These are phyloP conservation scores for Primulina tabacum DNA, from an alignment of 257 asterid genomes.

Conservation along the genomic window DNA sequence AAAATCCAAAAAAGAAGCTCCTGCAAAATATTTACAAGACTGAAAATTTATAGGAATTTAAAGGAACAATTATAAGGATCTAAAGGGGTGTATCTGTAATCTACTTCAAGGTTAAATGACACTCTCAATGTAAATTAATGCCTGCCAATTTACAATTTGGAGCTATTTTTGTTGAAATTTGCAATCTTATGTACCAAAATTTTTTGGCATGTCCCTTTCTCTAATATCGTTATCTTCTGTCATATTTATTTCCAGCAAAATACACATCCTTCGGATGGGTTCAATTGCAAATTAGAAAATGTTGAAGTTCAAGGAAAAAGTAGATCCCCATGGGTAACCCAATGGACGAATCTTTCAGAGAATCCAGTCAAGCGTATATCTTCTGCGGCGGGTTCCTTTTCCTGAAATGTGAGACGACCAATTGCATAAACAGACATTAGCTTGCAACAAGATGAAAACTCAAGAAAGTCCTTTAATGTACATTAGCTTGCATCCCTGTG, in stretches of 20 bases:
- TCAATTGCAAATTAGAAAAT: conserved; percentile 22
- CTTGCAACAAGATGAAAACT: neutral
- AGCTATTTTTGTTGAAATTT: conserved; percentile 9
- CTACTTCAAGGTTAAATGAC: conserved; percentile 11
- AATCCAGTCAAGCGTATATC: conserved; percentile 37
- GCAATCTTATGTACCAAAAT: conserved; percentile 41
- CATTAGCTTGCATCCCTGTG: neutral
- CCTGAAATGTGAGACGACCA: conserved; percentile 28
- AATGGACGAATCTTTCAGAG: conserved; percentile 59
- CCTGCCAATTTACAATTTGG: conserved; percentile 46
- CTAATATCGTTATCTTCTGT: conserved; percentile 22
- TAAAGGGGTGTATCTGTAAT: conserved; percentile 16
- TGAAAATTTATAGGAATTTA: conserved; percentile 1
- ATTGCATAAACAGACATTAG: neutral
- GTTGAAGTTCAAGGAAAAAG: conserved; percentile 43
- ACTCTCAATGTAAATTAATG: conserved; percentile 25
- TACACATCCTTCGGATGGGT: conserved; percentile 69
- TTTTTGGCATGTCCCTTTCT: conserved; percentile 21
- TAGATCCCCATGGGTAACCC: conserved; percentile 62
- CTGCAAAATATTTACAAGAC: conserved; percentile 27
- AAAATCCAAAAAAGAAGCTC: neutral
- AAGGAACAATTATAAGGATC: neutral
- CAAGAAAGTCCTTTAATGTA: neutral
- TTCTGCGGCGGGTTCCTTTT: conserved; percentile 37
- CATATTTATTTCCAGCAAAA: conserved; percentile 32